Evolutionary conservation across 148 eudicot genomes (phyloP), one percentile per base, ranked within the genome.

Genomic region (Silene uniflora): DNA sequence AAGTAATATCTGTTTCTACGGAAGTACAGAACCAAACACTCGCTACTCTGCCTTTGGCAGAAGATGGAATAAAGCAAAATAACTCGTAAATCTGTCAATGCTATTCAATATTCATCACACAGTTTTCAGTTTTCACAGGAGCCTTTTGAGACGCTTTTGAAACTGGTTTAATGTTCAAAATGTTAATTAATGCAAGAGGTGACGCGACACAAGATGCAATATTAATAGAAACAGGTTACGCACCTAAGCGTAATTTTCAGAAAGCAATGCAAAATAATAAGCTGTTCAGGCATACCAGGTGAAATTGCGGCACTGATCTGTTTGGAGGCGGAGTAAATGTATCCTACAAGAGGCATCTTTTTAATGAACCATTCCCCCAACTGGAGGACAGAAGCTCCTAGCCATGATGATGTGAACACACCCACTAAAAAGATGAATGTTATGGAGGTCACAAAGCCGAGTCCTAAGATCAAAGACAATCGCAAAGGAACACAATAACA

Each of bases 241-340:
- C 32, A n/a, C n/a, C n/a, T n/a, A n/a, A n/a, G n/a, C n/a, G 8
- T 39, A 39, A 39, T 39, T 39, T 6, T 39, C 44, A 6, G 44
- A 39, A 39, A 0, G 44, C 1, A 17, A 58, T 27, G 7, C 58
- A 47, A 13, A 7, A 62, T 49, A 65, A 55, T 32, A 32, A 10
- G 0, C 0, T 54, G 62, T 55, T 21, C 35, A 14, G 14, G n/a
- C 7, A 21, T 82, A 91, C 97, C 97, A 80, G 93, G 93, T 52
- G 91, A 89, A 44, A 91, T 91, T n/a, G 97, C 97, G 67, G 90
- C 84, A 81, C 97, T 91, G n/a, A 91, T 89, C 75, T 91, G 97
- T 77, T 91, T 91, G 7, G 93, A 91, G 25, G 97, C 97, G 59
- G 88, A 72, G 77, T 91, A 91, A 39, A 91, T 91, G 69, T 89